Conservation (phyloP, 495 filamentous ascomycete genomes). For the Viridothelium virens region DNA sequence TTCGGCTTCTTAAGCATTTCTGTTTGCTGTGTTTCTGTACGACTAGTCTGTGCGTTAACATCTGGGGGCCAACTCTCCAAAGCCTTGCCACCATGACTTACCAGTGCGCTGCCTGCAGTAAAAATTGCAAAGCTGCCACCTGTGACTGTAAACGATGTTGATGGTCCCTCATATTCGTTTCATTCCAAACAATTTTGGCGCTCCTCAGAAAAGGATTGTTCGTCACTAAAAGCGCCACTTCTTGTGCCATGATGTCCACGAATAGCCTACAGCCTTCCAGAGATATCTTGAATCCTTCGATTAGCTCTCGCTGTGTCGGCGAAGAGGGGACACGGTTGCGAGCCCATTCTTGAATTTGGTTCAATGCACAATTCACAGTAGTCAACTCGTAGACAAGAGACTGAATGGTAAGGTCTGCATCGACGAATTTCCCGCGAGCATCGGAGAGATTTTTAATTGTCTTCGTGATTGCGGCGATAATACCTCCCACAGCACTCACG, state of each 20-base stretch:
- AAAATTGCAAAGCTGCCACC: conserved; percentile 39
- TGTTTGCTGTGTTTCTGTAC: conserved; percentile 32
- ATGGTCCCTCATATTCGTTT: conserved; percentile 39
- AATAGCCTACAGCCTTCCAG: conserved; percentile 39
- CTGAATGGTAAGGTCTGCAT: conserved; percentile 40
- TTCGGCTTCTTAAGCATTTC: conserved; percentile 36
- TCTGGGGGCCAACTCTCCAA: conserved; percentile 9
- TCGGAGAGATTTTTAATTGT: conserved; percentile 35
- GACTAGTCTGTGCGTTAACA: not conserved
- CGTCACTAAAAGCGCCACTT: conserved; percentile 36
- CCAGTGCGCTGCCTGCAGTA: conserved; percentile 43
- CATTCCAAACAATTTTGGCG: conserved; percentile 38
- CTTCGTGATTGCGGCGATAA: conserved; percentile 28
- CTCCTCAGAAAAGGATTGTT: conserved; percentile 26
- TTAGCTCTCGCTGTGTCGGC: conserved; percentile 29
- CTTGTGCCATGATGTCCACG: conserved; percentile 38
- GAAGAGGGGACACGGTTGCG: conserved; percentile 28
- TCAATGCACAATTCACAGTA: conserved; percentile 38
- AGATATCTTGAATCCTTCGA: conserved; percentile 35
- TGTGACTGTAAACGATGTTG: conserved; percentile 39
- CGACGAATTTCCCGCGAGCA: conserved; percentile 36
- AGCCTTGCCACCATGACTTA: conserved; percentile 22
- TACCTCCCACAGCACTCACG: conserved; percentile 19
- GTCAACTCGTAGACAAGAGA: conserved; percentile 38
- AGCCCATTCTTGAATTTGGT: conserved; percentile 40